Conservation (phyloP, 2,329 filamentous ascomycete species). For the Colletotrichum lentis region DNA sequence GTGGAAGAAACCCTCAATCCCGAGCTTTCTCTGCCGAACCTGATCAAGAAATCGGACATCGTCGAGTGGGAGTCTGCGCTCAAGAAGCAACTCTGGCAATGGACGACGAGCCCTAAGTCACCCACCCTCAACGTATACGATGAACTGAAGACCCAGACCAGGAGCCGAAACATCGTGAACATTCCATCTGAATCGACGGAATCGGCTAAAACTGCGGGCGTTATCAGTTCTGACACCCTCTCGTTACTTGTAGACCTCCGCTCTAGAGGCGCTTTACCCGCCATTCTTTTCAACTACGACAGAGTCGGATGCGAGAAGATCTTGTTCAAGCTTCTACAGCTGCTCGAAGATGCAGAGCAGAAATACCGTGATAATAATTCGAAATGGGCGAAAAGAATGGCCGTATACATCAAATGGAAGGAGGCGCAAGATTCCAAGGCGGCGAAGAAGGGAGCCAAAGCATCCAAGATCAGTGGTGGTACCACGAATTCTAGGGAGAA, state of each 20-base stretch:
- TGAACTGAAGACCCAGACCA: conserved; percentile 50
- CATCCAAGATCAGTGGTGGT: conserved; percentile 5
- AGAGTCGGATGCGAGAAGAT: conserved; percentile 70
- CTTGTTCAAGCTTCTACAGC: conserved; percentile 57
- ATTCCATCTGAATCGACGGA: neutral
- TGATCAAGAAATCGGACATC: conserved; percentile 71
- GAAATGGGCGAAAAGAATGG: conserved; percentile 68
- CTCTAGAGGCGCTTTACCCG: conserved; percentile 71
- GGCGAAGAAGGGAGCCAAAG: conserved; percentile 46
- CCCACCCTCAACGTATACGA: conserved; percentile 55
- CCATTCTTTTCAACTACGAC: conserved; percentile 81
- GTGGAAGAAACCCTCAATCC: conserved; percentile 71
- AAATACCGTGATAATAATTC: conserved; percentile 52
- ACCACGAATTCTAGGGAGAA: conserved; percentile 2
- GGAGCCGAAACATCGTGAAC: neutral
- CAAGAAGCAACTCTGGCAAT: conserved; percentile 60
- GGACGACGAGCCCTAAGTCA: conserved; percentile 64
- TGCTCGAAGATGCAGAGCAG: conserved; percentile 63
- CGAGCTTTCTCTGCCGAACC: conserved; percentile 55
- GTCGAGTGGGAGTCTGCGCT: conserved; percentile 74
- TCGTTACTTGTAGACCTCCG: conserved; percentile 69
- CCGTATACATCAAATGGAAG: conserved; percentile 66
- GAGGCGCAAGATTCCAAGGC: conserved; percentile 50
- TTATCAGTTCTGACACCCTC: conserved; percentile 45
- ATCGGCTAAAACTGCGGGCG: conserved; percentile 23